Evolutionary conservation across 208 protist species (phyloP), one percentile per base, ranked within the genome.

Genomic region (Wallacemonas sp.): DNA sequence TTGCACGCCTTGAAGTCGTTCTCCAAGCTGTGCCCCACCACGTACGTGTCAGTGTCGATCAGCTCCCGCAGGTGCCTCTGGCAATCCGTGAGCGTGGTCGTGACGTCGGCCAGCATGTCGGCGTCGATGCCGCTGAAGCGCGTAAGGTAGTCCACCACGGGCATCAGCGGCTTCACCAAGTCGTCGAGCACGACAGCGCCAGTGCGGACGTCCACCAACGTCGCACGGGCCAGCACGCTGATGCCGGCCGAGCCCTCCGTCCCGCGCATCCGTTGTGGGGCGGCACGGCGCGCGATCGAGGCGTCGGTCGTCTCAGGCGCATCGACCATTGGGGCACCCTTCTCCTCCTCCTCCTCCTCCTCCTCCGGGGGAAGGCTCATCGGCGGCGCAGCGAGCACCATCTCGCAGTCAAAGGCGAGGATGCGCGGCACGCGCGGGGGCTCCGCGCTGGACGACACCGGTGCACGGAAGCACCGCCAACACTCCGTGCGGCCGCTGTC

Each of bases 1-100:
- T 82, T 72, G 41, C 95, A 89, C 22, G 88, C 89, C 57, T 86
- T 92, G 61, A 98, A 91, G 79, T 98, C 96, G 70, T 98, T 98
- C 61, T 98, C 91, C 0, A 98, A 71, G 64, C 82, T 93, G 74
- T 98, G 96, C 0, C 96, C 96, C 0, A 98, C 74, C 10, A 98
- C 62, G 65, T 97, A 96, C 1, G 92, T 96, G 3, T 93, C 70
- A 0, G 76, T 71, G 57, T 80, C 71, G 49, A 97, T 78, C 20
- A 85, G 57, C 29, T 31, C 41, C 46, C 77, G 67, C 31, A 98
- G 65, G n/a, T 77, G 67, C 3, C 25, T 39, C 52, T 96, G 94
- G 23, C 85, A 95, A 38, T 97, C 84, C 28, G 66, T 46, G 16
- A 97, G 71, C 4, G 77, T 92, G 5, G 77, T 89, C 12, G 72